Evolutionary conservation across 768 basidiomycete genomes (phyloP).

Genomic region (Pleurotus citrinopileatus): DNA sequence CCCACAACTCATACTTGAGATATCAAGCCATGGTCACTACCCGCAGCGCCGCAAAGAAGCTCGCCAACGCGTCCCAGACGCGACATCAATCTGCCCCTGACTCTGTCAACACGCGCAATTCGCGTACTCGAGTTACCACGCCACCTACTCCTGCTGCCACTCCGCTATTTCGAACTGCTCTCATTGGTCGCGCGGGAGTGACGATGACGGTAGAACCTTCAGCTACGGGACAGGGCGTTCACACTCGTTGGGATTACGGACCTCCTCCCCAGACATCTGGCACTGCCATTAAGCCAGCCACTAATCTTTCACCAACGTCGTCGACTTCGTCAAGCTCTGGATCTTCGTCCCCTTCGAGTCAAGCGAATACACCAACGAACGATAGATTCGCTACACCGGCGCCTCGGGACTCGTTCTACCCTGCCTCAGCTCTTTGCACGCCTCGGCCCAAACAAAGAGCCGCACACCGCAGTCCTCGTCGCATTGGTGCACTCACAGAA

Average conservation of each 20-base stretch:
- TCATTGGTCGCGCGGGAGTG: neutral
- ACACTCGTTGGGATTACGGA: constrained; percentile 7
- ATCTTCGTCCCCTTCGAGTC: neutral
- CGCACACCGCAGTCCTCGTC: neutral
- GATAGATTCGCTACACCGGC: constrained; percentile 9
- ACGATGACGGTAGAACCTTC: constrained; percentile 9
- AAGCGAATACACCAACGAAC: neutral
- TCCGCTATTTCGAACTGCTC: neutral
- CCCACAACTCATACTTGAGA: no score
- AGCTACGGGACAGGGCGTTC: constrained; percentile 11
- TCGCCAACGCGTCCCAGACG: neutral
- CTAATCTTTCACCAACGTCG: neutral
- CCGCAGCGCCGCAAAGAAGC: constrained; percentile 11
- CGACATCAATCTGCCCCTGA: no score
- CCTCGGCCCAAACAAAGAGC: neutral
- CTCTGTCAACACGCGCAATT: no score
- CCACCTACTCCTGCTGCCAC: neutral
- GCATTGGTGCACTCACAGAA: neutral
- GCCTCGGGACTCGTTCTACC: constrained; percentile 4
- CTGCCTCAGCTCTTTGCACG: constrained; percentile 6
- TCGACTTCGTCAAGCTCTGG: neutral
- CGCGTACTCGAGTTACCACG: neutral
- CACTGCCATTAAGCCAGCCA: neutral
- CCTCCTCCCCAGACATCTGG: neutral
- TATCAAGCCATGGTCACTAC: constrained; percentile 5